phyloP scores from a whole-genome alignment of 345 rosid species.

The Rhodomyrtus tomentosa region DNA sequence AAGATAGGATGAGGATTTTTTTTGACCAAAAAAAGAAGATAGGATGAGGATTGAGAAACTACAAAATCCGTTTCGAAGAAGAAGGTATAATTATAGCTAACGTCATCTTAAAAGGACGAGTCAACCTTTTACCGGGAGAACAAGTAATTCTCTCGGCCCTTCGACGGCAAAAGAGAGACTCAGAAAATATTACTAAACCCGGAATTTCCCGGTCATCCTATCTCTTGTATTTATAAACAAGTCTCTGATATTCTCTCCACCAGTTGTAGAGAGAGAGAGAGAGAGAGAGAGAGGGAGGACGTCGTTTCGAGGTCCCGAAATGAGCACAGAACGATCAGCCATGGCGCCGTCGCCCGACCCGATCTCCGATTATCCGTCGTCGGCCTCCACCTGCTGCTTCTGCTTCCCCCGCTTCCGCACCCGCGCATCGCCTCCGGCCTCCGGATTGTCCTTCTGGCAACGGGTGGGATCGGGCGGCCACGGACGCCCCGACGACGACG shows the following conservation, averaged over 20 bases:
- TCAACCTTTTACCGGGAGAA: not conserved
- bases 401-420: slow-evolving; percentile 45
- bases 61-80: not conserved
- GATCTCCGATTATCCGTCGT: not conserved
- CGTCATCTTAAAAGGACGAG: not conserved
- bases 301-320: not conserved
- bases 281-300: not conserved
- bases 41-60: not conserved
- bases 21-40: not conserved
- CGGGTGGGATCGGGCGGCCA: slow-evolving; percentile 14
- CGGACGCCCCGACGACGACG: not conserved
- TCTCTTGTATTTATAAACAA: not conserved
- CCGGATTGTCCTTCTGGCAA: slow-evolving; percentile 47
- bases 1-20: not conserved
- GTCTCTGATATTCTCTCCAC: not conserved
- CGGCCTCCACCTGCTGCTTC: slow-evolving; percentile 38
- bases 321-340: not conserved
- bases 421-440: slow-evolving; percentile 16
- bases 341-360: not conserved
- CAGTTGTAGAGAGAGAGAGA: not conserved
- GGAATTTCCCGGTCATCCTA: slow-evolving; percentile 3
- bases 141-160: not conserved
- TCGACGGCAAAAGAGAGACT: not conserved
- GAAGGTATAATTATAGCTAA: too few species aligned
- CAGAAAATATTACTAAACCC: not conserved